Conservation (phyloP, 2,329 filamentous ascomycete genomes). For the Meredithiella fracta region DNA sequence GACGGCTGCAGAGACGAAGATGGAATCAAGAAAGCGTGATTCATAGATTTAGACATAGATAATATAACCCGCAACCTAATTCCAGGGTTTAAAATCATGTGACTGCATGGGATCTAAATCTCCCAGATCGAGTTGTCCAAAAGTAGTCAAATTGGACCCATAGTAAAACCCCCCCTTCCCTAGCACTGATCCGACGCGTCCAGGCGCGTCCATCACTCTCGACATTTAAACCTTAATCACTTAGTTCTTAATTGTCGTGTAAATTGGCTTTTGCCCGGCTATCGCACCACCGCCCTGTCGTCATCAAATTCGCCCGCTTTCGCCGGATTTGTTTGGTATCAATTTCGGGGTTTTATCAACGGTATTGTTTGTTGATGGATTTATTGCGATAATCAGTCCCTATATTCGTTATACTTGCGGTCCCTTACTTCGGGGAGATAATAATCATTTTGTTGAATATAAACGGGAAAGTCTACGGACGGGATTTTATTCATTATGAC, state of each 20-base stretch:
- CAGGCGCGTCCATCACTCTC: not conserved
- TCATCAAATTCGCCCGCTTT: not conserved
- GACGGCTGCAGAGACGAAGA: constrained; percentile 20
- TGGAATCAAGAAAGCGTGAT: not conserved
- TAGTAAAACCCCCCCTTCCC: not conserved
- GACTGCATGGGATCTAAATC: not conserved
- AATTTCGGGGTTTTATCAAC: not conserved
- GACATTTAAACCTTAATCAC: not conserved
- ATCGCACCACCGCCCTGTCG: not conserved
- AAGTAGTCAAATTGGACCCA: constrained; percentile 12
- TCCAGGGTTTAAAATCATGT: constrained; percentile 5
- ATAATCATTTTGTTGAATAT: not conserved
- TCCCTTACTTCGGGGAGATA: not conserved
- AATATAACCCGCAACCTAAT: too few species aligned
- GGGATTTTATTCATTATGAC: not conserved
- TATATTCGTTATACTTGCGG: not conserved
- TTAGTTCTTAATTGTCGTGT: not conserved
- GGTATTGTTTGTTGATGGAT: too few species aligned
- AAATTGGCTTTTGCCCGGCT: not conserved
- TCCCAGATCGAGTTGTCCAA: not conserved
- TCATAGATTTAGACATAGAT: too few species aligned
- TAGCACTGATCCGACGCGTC: constrained; percentile 5
- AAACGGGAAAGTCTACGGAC: not conserved
- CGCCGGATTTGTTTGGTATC: not conserved
- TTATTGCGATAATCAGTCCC: not conserved